Conservation (phyloP, 176 grass and related monocot genomes). For the Typha latifolia region DNA sequence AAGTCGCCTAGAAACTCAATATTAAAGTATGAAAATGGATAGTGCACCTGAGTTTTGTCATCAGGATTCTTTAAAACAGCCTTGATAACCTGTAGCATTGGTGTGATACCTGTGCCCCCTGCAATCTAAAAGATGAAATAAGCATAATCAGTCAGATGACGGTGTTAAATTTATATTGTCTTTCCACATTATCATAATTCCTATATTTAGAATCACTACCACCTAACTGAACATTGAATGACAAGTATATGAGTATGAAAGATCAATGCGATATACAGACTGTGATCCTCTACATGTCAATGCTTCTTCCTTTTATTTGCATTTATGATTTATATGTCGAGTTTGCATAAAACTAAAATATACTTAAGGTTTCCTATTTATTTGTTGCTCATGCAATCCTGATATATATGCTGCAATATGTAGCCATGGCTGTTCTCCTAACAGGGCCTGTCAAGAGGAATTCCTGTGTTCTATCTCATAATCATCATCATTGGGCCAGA, state of each 20-base stretch:
- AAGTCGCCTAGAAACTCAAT: neutral
- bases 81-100: slow-evolving; percentile 95
- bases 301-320: too few relatives aligned
- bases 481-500: too few relatives aligned
- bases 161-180: neutral
- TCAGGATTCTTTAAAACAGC: slow-evolving; percentile 93
- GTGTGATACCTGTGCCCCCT: slow-evolving; percentile 88
- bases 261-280: neutral
- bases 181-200: neutral
- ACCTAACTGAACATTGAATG: neutral
- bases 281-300: too few relatives aligned
- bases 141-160: neutral
- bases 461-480: too few relatives aligned
- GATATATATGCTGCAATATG: too few relatives aligned
- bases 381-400: too few relatives aligned
- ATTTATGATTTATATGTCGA: too few relatives aligned
- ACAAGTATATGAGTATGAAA: neutral
- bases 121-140: slow-evolving; percentile 46
- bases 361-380: too few relatives aligned
- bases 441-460: too few relatives aligned
- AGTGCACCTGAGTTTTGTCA: slow-evolving; percentile 76
- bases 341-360: too few relatives aligned
- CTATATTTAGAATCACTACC: neutral
- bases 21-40: slow-evolving; percentile 8
- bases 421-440: too few relatives aligned